A percentile compares a stretch with the other conserved stretches of the same genome.
phyloP scores from a whole-genome alignment of 1,284 basidiomycete genomes.

The Heterobasidion annosum region DNA sequence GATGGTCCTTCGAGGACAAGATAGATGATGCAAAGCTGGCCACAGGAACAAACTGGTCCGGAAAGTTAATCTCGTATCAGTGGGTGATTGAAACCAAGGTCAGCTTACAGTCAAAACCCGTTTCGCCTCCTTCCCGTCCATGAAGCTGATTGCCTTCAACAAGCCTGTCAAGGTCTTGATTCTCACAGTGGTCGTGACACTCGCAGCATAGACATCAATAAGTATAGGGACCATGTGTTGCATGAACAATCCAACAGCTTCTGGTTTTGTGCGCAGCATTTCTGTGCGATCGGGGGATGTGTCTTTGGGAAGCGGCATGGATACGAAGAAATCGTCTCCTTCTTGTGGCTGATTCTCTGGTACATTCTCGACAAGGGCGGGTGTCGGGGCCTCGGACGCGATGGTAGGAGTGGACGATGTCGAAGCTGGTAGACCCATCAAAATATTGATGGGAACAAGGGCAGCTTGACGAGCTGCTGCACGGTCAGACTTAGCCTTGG shows the following conservation, averaged over 20 bases:
- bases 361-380: conserved; percentile 21
- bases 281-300: conserved; percentile 50
- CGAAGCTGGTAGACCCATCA: conserved; percentile 5
- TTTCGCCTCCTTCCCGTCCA: conserved; percentile 70
- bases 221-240: conserved; percentile 83
- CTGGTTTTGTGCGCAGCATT: conserved; percentile 65
- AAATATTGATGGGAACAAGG: conserved; percentile 15
- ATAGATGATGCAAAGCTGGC: conserved; percentile 90
- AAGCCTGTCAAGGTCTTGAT: conserved; percentile 82
- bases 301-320: conserved; percentile 22
- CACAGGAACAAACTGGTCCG: conserved; percentile 72
- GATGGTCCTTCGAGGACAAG: conserved; percentile 84
- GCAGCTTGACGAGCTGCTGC: conserved; percentile 52
- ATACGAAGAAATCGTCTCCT: not conserved
- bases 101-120: conserved; percentile 58
- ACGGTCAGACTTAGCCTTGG: conserved; percentile 70
- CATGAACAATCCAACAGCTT: conserved; percentile 78
- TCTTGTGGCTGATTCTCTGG: conserved; percentile 26
- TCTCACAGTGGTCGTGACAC: conserved; percentile 78
- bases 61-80: conserved; percentile 6
- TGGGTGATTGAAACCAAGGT: not conserved
- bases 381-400: conserved; percentile 18
- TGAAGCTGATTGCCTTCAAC: conserved; percentile 83
- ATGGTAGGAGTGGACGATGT: conserved; percentile 13
- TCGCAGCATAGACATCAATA: conserved; percentile 92